Evolutionary conservation across 208 protist genomes (phyloP).

Genomic region (Crithidia fasciculata): DNA sequence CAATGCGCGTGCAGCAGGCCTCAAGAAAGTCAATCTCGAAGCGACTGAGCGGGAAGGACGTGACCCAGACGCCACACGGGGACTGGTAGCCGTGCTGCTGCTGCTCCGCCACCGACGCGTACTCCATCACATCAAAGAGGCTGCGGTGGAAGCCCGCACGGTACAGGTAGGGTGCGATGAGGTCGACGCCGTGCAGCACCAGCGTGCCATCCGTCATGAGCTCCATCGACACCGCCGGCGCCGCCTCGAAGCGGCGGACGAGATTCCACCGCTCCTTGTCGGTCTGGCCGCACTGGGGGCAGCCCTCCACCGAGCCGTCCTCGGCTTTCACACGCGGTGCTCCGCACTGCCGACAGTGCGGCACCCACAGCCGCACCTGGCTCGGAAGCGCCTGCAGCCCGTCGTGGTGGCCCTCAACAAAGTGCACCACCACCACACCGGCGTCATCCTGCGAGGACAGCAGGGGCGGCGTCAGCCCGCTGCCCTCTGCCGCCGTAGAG

Average conservation of each 20-base stretch:
- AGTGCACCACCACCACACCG: constrained; percentile 72
- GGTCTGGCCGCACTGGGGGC: constrained; percentile 49
- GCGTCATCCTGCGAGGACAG: constrained; percentile 44
- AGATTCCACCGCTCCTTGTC: constrained; percentile 54
- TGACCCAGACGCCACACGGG: constrained; percentile 67
- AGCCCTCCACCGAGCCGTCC: constrained; percentile 45
- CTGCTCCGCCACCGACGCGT: constrained; percentile 23
- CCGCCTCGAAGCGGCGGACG: constrained; percentile 67
- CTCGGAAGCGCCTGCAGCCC: constrained; percentile 57
- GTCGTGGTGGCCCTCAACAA: constrained; percentile 40
- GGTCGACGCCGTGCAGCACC: constrained; percentile 75
- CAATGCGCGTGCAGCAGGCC: constrained; percentile 82
- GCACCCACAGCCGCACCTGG: constrained; percentile 74
- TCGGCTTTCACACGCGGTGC: constrained; percentile 64
- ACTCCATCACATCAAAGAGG: constrained; percentile 44
- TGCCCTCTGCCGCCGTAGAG: not conserved
- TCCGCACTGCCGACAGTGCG: constrained; percentile 71
- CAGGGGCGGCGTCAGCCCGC: constrained; percentile 8
- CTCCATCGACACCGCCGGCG: constrained; percentile 68
- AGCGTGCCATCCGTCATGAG: constrained; percentile 78
- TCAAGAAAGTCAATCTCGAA: constrained; percentile 90
- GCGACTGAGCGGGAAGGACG: constrained; percentile 54
- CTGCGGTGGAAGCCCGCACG: constrained; percentile 82
- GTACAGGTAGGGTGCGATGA: constrained; percentile 63
- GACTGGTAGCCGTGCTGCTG: constrained; percentile 25